phyloP scores from a whole-genome alignment of 768 basidiomycete species.

The Xerocomus potaroensis region DNA sequence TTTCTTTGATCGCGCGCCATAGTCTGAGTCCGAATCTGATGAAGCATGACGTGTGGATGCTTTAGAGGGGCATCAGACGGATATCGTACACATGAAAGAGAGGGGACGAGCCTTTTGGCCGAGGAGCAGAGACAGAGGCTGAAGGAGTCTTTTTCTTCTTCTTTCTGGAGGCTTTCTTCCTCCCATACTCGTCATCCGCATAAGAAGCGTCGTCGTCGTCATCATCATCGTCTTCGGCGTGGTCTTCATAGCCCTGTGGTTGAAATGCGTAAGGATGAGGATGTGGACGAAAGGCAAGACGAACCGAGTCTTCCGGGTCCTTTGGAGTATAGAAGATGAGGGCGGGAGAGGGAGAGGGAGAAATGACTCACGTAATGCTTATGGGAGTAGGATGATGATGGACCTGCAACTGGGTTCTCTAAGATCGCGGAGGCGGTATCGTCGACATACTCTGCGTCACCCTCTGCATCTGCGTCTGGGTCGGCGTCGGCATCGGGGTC shows the following conservation, averaged over 20 bases:
- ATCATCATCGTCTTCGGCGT: conserved; percentile 47
- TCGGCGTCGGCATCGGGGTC: conserved; percentile 64
- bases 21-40: conserved; percentile 85
- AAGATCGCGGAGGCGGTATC: conserved; percentile 35
- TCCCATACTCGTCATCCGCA: conserved; percentile 70
- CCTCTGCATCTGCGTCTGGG: conserved; percentile 38
- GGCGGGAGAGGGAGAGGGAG: conserved; percentile 4
- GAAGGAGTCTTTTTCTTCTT: conserved; percentile 51
- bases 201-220: conserved; percentile 79
- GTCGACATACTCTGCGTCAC: conserved; percentile 39
- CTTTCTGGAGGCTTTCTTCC: conserved; percentile 65
- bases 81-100: conserved; percentile 4
- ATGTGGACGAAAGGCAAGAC: conserved; percentile 14
- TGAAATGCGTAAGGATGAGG: conserved; percentile 36
- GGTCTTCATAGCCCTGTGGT: conserved; percentile 57
- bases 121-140: conserved; percentile 41
- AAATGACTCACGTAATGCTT: conserved; percentile 56
- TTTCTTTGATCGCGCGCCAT: conserved; percentile 81
- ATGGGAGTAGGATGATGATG: conserved; percentile 42
- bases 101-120: conserved; percentile 52
- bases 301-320: conserved; percentile 32
- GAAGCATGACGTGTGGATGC: conserved; percentile 51
- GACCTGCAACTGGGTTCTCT: conserved; percentile 35
- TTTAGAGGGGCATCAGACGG: conserved; percentile 21
- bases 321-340: conserved; percentile 8